Conservation (phyloP, 1,284 basidiomycete genomes). For the Omphalotus olearius region DNA sequence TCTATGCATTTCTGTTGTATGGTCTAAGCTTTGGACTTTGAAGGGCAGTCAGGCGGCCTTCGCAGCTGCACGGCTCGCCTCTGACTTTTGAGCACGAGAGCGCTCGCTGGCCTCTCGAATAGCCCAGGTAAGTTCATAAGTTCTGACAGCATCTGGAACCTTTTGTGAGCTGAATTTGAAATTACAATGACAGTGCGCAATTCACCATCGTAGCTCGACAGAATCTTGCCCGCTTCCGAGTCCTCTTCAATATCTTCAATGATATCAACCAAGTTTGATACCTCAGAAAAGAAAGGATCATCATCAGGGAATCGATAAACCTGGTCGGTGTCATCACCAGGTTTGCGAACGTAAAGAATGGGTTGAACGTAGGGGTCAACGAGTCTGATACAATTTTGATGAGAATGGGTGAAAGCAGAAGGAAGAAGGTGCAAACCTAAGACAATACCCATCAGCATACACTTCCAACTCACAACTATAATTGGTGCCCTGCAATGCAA, state of each 20-base stretch:
- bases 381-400: conserved; percentile 43
- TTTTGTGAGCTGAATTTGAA: conserved; percentile 8
- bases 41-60: conserved; percentile 11
- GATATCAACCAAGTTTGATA: conserved; percentile 81
- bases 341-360: conserved; percentile 78
- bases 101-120: conserved; percentile 76
- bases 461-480: conserved; percentile 94
- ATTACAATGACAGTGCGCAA: conserved; percentile 4
- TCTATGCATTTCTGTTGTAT: not conserved
- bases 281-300: conserved; percentile 90
- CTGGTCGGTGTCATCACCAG: conserved; percentile 83
- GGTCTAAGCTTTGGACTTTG: not conserved
- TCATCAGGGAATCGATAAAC: conserved; percentile 76
- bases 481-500: conserved; percentile 84
- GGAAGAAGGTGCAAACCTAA: conserved; percentile 47
- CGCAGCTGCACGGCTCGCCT: conserved; percentile 5
- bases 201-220: conserved; percentile 73
- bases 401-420: not conserved
- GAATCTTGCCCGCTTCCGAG: conserved; percentile 62
- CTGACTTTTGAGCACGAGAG: conserved; percentile 33
- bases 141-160: conserved; percentile 72
- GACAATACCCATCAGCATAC: conserved; percentile 83
- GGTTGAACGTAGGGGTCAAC: conserved; percentile 88
- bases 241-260: conserved; percentile 78
- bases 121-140: conserved; percentile 87